Evolutionary conservation across 2,329 filamentous ascomycete genomes (phyloP).

Genomic region (Exophiala xenobiotica): DNA sequence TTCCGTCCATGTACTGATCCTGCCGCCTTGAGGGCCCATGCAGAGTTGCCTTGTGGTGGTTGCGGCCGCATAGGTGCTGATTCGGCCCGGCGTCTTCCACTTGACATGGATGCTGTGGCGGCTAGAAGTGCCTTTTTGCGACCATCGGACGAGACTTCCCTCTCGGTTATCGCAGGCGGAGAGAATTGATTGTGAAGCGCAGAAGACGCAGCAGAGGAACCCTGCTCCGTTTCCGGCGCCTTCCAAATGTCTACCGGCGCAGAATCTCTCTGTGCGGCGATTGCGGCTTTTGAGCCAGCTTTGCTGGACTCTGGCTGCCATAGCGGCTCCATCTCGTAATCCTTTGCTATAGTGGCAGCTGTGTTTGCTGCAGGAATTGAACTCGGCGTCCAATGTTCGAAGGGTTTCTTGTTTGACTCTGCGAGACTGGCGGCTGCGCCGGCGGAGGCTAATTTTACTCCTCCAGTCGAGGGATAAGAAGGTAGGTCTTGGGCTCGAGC

Average conservation of each 20-base stretch:
- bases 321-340: slow-evolving; percentile 60
- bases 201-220: slow-evolving; percentile 68
- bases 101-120: slow-evolving; percentile 72
- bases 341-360: slow-evolving; percentile 59
- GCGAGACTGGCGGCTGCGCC: slow-evolving; percentile 73
- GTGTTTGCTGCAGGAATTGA: slow-evolving; percentile 60
- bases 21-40: slow-evolving; percentile 70
- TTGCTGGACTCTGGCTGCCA: slow-evolving; percentile 65
- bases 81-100: slow-evolving; percentile 60
- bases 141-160: slow-evolving; percentile 51
- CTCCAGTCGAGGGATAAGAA: slow-evolving; percentile 67
- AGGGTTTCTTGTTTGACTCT: slow-evolving; percentile 65
- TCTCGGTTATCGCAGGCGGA: slow-evolving; percentile 46
- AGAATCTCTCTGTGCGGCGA: slow-evolving; percentile 61
- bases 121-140: slow-evolving; percentile 68
- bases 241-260: slow-evolving; percentile 54
- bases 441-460: slow-evolving; percentile 59
- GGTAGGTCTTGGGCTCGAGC: slow-evolving; percentile 71
- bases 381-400: slow-evolving; percentile 66
- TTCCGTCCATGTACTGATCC: slow-evolving; percentile 58
- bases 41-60: slow-evolving; percentile 47
- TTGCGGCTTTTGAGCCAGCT: slow-evolving; percentile 71
- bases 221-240: slow-evolving; percentile 50
- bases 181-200: slow-evolving; percentile 58
- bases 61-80: slow-evolving; percentile 56